Evolutionary conservation across 225 moss, liverwort and hornwort genomes (phyloP).

Genomic region (Neckera pumila): DNA sequence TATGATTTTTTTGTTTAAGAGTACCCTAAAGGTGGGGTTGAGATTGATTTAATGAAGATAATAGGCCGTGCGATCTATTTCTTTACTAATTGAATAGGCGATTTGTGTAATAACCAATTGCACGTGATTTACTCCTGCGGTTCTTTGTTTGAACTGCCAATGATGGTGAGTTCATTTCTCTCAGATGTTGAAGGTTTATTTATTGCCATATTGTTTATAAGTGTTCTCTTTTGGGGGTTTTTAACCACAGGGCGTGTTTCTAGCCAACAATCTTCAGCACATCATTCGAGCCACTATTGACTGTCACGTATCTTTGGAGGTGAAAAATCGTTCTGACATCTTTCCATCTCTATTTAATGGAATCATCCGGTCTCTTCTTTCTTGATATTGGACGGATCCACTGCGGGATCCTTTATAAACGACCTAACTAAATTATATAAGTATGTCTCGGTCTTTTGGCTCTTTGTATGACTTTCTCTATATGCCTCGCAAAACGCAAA

Average conservation of each 20-base stretch:
- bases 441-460: background rate
- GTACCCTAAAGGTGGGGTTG: background rate
- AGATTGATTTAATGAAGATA: background rate
- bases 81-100: background rate
- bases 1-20: background rate
- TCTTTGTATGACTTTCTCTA: background rate
- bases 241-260: slow-evolving; percentile 52
- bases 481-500: background rate
- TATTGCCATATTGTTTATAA: background rate
- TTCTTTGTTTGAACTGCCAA: background rate
- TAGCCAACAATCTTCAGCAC: slow-evolving; percentile 65
- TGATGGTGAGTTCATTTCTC: background rate
- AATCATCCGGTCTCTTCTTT: background rate
- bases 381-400: background rate
- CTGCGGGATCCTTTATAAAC: background rate
- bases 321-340: background rate
- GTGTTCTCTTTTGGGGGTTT: background rate
- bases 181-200: background rate
- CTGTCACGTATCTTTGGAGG: slow-evolving; percentile 83
- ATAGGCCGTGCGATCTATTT: background rate
- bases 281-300: slow-evolving; percentile 69
- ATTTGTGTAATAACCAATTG: background rate
- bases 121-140: background rate
- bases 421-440: background rate
- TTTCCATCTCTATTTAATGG: background rate